phyloP scores from a whole-genome alignment of 768 basidiomycete species.

The Amanita rimosa region DNA sequence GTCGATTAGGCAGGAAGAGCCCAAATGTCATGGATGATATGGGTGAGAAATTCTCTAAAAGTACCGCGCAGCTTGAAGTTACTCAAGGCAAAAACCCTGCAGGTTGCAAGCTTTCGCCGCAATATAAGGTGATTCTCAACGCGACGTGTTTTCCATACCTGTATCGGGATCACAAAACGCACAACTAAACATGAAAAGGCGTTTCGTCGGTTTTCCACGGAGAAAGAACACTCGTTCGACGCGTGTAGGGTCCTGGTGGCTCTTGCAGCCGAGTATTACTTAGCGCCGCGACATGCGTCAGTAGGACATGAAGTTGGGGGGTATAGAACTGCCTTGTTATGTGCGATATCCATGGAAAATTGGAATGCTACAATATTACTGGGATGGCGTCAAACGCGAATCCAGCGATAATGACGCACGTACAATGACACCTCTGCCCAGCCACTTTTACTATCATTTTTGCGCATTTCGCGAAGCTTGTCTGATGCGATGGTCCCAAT shows the following conservation, averaged over 20 bases:
- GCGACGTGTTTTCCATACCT: background rate
- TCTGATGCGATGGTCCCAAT: conserved; percentile 6
- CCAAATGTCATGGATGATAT: background rate
- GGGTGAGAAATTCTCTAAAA: background rate
- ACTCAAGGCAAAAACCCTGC: background rate
- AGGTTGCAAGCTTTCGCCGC: background rate
- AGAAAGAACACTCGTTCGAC: background rate
- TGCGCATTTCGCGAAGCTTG: conserved; percentile 1
- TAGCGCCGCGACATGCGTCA: background rate
- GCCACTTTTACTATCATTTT: background rate
- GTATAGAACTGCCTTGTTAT: background rate
- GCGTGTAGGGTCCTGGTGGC: background rate
- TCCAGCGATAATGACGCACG: background rate
- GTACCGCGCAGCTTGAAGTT: background rate
- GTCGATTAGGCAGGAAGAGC: background rate
- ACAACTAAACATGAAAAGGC: background rate
- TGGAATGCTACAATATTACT: background rate
- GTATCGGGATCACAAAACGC: too few relatives aligned
- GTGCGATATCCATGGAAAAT: background rate
- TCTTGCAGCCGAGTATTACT: background rate
- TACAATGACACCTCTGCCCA: background rate
- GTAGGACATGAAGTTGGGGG: background rate
- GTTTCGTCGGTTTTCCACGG: background rate
- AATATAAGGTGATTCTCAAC: background rate
- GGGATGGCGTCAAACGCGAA: background rate